Evolutionary conservation across 2,329 filamentous ascomycete genomes (phyloP).

Genomic region (Colletotrichum liaoningense): DNA sequence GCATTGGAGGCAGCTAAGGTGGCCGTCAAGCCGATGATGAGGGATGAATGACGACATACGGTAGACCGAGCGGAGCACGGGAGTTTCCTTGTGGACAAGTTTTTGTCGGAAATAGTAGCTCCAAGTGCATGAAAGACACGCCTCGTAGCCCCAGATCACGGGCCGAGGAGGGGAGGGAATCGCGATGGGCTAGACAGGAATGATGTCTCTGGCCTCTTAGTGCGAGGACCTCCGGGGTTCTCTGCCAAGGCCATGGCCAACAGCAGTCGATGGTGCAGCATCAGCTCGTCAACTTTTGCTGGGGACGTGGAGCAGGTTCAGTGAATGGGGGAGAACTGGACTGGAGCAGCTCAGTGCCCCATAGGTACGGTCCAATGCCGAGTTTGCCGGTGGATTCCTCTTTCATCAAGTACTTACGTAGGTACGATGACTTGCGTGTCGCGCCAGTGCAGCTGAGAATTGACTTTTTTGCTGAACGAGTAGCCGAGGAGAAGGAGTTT

Average conservation of each 20-base stretch:
- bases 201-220: background rate
- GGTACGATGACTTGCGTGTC: background rate
- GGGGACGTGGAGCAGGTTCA: constrained; percentile 3
- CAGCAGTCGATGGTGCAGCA: background rate
- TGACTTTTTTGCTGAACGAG: background rate
- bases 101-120: background rate
- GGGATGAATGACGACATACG: constrained; percentile 33
- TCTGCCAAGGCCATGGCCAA: constrained; percentile 25
- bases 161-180: constrained; percentile 19
- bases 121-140: constrained; percentile 5
- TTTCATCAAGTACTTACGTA: background rate
- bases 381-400: constrained; percentile 23
- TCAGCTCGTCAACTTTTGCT: background rate
- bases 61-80: constrained; percentile 13
- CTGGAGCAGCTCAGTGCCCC: background rate
- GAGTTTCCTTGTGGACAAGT: background rate
- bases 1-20: background rate
- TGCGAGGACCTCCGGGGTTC: constrained; percentile 1
- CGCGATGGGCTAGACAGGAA: constrained; percentile 9
- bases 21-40: constrained; percentile 16
- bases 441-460: background rate
- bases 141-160: background rate
- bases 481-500: background rate
- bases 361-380: constrained; percentile 9
- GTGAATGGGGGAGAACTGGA: background rate